phyloP scores from a whole-genome alignment of 163 green algal species.

The Prototheca wickerhamii region DNA sequence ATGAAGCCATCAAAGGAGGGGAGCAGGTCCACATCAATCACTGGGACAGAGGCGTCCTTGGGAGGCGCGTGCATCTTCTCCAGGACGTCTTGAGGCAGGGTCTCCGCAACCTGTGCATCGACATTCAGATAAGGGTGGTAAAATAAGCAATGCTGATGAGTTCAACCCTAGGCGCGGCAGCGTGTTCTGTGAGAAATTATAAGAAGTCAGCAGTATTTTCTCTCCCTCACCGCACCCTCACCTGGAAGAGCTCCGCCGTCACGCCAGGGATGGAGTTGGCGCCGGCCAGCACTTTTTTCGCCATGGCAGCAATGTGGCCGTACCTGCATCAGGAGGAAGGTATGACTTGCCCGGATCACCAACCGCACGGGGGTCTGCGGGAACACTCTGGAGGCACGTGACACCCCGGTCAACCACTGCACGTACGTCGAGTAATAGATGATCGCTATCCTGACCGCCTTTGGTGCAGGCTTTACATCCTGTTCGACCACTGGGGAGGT shows the following conservation, averaged over 20 bases:
- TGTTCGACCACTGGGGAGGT: too few species aligned
- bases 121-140: neutral
- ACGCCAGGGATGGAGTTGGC: constrained; percentile 60
- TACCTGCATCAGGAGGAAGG: constrained; percentile 1
- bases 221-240: constrained; percentile 6
- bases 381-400: neutral
- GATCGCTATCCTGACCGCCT: too few species aligned
- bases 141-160: neutral
- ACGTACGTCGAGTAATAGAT: constrained; percentile 2
- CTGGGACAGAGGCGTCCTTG: constrained; percentile 48
- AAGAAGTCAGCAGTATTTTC: neutral
- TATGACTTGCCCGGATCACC: neutral
- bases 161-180: neutral
- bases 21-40: constrained; percentile 52
- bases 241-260: constrained; percentile 63
- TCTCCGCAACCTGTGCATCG: constrained; percentile 64
- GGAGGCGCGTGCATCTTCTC: constrained; percentile 76
- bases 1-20: constrained; percentile 66
- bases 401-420: neutral
- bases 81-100: constrained; percentile 68
- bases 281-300: constrained; percentile 46
- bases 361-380: neutral
- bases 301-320: neutral
- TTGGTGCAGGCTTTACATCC: too few species aligned
- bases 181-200: neutral